phyloP scores from a whole-genome alignment of 2,329 filamentous ascomycete genomes.

The Ascochyta rabiei region DNA sequence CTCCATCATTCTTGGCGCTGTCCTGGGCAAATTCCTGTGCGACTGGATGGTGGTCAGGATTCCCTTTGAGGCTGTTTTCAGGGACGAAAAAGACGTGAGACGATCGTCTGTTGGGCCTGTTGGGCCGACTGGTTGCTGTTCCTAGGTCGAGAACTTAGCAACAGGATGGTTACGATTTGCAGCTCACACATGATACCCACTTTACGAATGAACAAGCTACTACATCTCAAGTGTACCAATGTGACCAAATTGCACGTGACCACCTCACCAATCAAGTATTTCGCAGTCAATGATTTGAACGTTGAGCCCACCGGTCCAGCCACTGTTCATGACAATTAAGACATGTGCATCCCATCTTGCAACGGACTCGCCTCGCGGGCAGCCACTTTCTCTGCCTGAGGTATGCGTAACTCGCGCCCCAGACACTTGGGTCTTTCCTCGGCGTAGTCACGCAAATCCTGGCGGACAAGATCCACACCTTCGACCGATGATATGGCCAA shows the following conservation, averaged over 20 bases:
- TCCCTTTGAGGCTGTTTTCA: slow-evolving; percentile 24
- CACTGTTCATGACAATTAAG: slow-evolving; percentile 6
- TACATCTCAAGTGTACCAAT: not conserved
- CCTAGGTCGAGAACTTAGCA: slow-evolving; percentile 8
- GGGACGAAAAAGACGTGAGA: slow-evolving; percentile 34
- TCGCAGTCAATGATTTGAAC: not conserved
- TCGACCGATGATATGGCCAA: slow-evolving; percentile 14
- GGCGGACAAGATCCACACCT: slow-evolving; percentile 3
- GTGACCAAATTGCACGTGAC: no score
- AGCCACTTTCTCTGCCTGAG: slow-evolving; percentile 17
- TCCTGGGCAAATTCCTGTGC: slow-evolving; percentile 74
- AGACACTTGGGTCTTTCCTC: slow-evolving; percentile 11
- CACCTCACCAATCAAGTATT: not conserved
- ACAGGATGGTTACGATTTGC: not conserved
- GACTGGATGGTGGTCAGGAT: slow-evolving; percentile 61
- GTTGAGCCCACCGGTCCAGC: not conserved
- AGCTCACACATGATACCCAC: slow-evolving; percentile 9
- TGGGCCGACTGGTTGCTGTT: slow-evolving; percentile 41
- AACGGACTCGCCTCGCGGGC: slow-evolving; percentile 10
- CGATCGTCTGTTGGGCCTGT: slow-evolving; percentile 28
- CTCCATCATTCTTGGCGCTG: slow-evolving; percentile 78
- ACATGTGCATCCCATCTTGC: slow-evolving; percentile 20
- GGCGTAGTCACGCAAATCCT: slow-evolving; percentile 6
- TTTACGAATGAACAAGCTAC: not conserved
- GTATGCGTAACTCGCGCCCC: slow-evolving; percentile 10